Evolutionary conservation across 2,329 filamentous ascomycete genomes (phyloP), one percentile per base, ranked within the genome.

Genomic region (Dactylellina sp.): DNA sequence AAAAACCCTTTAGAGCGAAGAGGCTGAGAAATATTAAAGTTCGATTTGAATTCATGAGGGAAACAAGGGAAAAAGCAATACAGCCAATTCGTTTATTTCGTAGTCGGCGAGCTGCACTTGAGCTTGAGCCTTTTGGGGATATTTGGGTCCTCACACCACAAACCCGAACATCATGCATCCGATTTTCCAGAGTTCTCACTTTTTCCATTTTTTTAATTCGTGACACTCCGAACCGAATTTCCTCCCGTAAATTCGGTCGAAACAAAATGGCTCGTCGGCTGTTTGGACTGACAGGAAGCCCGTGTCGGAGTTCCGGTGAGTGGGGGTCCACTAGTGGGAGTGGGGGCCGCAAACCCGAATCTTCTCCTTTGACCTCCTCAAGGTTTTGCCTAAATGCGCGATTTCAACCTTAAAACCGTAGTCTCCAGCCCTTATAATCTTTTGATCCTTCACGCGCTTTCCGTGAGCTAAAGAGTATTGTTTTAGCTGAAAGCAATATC

Each of bases 321-420:
- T 72, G 68, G 68, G 68, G 68, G 68, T 72, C 49, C 59, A 64
- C 52, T 61, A 42, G 42, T 64, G 68, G 68, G 49, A 72, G 68
- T 72, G 68, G 68, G 68, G 68, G 68, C 68, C 68, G 68, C 68
- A 47, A 65, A 72, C 35, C 68, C 68, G 68, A 65, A 65, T 46
- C 1, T 60, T 63, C 50, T 37, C 56, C 37, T 24, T 40, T 28
- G 61, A 16, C 32, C 18, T 39, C 28, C 32, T 40, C 18, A 2
- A 20, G 56, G 57, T 72, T 71, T 63, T 72, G 68, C 68, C 68
- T 72, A 72, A 72, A 72, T 72, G 68, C 68, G 68, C 60, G 59
- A 72, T 72, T 64, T 72, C 62, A 63, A 72, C 49, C 52, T 59
- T 71, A 47, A 71, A 71, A 57, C 65, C 65, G 24, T 55, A 35